phyloP scores from a whole-genome alignment of 2,329 filamentous ascomycete genomes.

The Daldinia sp. region DNA sequence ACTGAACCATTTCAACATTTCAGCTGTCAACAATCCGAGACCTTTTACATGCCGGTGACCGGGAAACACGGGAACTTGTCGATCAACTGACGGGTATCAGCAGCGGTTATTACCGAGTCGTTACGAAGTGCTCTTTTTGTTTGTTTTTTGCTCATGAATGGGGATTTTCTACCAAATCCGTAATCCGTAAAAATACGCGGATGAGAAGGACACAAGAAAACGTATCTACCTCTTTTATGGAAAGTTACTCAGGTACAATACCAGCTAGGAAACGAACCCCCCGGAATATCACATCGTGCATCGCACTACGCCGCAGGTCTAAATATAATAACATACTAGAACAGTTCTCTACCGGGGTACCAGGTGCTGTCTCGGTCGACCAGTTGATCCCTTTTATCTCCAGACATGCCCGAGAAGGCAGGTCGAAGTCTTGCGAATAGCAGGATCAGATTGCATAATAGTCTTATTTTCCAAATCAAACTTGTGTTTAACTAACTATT shows the following conservation, averaged over 20 bases:
- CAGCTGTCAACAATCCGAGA: background rate
- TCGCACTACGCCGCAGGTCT: conserved; percentile 8
- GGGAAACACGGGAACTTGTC: conserved; percentile 16
- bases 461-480: conserved; percentile 3
- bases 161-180: background rate
- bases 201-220: background rate
- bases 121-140: background rate
- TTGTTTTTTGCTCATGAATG: background rate
- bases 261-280: background rate
- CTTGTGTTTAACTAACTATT: background rate
- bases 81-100: conserved; percentile 29
- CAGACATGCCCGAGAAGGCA: conserved; percentile 29
- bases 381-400: conserved; percentile 6
- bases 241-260: too few species aligned
- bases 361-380: conserved; percentile 9
- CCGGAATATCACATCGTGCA: conserved; percentile 5
- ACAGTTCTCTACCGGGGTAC: conserved; percentile 15
- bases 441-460: conserved; percentile 37
- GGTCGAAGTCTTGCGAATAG: conserved; percentile 24
- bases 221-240: too few species aligned
- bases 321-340: conserved; percentile 8
- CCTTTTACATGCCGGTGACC: conserved; percentile 22
- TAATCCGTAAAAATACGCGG: background rate
- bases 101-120: background rate
- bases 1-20: background rate